Conservation (phyloP, 129 eudicot species). For the Flaveria sonorensis region DNA sequence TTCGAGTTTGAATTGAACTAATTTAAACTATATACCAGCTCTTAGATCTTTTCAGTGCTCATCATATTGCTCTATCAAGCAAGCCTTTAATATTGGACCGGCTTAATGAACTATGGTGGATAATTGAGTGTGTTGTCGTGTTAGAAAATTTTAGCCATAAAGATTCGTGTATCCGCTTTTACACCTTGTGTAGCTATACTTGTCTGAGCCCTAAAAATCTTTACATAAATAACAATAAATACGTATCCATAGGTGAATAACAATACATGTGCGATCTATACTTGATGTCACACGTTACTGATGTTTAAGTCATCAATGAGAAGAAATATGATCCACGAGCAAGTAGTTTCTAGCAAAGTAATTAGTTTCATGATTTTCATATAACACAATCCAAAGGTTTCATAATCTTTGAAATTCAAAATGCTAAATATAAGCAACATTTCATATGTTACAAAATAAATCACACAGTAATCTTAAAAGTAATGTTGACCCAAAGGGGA, state of each 20-base stretch:
- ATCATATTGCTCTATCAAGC: not conserved
- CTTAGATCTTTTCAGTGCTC: not conserved
- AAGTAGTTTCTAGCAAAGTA: not conserved
- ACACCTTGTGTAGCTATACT: not conserved
- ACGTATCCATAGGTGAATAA: too few species aligned
- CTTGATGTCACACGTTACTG: not conserved
- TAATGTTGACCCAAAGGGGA: too few species aligned
- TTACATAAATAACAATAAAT: too few species aligned
- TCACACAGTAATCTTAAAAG: too few species aligned
- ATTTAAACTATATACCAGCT: conserved; percentile 1
- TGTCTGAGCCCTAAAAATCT: too few species aligned
- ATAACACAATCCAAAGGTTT: not conserved
- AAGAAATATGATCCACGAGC: too few species aligned
- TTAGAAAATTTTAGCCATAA: not conserved
- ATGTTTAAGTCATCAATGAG: not conserved
- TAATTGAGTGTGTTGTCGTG: not conserved
- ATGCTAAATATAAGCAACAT: too few species aligned
- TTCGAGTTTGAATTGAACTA: conserved; percentile 12
- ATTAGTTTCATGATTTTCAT: not conserved
- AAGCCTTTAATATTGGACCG: too few species aligned
- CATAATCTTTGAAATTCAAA: too few species aligned
- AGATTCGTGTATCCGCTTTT: not conserved
- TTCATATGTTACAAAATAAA: too few species aligned
- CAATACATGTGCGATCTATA: too few species aligned
- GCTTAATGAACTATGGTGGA: not conserved